These are phyloP conservation scores for Cordyceps tenuipes DNA, from an alignment of 2,329 filamentous ascomycete genomes.

Conservation along the genomic window DNA sequence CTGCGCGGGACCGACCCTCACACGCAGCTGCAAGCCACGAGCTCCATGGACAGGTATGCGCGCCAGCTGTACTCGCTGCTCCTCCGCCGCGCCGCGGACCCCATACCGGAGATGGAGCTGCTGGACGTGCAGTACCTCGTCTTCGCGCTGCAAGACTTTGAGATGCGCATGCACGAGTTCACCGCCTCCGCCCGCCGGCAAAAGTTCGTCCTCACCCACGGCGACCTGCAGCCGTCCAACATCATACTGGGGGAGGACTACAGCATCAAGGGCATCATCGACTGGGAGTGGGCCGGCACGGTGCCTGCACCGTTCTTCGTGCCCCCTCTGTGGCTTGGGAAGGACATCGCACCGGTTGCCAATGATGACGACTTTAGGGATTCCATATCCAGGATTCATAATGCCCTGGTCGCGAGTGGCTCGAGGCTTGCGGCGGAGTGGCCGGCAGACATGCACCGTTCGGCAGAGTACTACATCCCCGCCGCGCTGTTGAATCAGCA, in stretches of 20 bases:
- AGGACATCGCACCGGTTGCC: neutral
- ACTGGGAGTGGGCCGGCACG: constrained; percentile 10
- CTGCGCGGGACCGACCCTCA: neutral
- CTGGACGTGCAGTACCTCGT: neutral
- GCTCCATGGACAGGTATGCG: neutral
- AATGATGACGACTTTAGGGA: neutral
- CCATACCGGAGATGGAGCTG: neutral
- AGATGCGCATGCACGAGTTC: neutral
- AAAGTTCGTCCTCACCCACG: constrained; percentile 8
- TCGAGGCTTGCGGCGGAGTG: neutral
- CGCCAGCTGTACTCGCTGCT: neutral
- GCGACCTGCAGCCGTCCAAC: constrained; percentile 8
- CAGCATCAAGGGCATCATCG: constrained; percentile 10
- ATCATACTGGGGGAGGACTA: constrained; percentile 8
- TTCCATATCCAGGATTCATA: neutral
- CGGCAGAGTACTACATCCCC: neutral
- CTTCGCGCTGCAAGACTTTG: constrained; percentile 4
- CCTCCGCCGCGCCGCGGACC: neutral
- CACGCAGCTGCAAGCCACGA: neutral
- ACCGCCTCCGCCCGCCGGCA: neutral
- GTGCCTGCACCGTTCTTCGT: constrained; percentile 3
- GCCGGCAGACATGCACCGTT: neutral
- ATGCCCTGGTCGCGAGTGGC: neutral
- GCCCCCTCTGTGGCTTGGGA: constrained; percentile 6
- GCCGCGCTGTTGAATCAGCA: constrained; percentile 4